phyloP scores from a whole-genome alignment of 2,329 filamentous ascomycete species.

The Cyanodermella asteris region DNA sequence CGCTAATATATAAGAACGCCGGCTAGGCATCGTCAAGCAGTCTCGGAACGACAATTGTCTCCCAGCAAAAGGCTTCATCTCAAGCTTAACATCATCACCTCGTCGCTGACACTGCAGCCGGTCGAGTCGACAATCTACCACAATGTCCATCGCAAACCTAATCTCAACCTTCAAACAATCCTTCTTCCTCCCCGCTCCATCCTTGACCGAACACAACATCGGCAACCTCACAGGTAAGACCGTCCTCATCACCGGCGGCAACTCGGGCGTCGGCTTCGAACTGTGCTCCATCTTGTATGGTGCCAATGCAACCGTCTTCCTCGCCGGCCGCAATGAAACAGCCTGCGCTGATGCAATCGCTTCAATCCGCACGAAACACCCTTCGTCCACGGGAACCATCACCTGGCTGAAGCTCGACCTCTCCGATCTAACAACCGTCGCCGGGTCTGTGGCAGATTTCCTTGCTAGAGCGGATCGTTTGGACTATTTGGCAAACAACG shows the following conservation, averaged over 20 bases:
- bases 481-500: conserved; percentile 18
- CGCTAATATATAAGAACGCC: too few relatives aligned
- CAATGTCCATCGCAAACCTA: too few relatives aligned
- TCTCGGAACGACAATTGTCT: too few relatives aligned
- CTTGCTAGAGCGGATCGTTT: conserved; percentile 14
- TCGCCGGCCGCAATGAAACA: conserved; percentile 26
- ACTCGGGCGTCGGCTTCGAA: conserved; percentile 28
- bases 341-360: conserved; percentile 25
- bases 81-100: too few relatives aligned
- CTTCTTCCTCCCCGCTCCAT: too few relatives aligned
- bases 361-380: conserved; percentile 17
- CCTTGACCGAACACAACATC: conserved; percentile 1
- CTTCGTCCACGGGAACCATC: conserved; percentile 19
- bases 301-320: conserved; percentile 32
- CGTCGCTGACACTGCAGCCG: too few relatives aligned
- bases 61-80: too few relatives aligned
- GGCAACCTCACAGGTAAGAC: too few relatives aligned
- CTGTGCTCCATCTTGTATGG: conserved; percentile 31
- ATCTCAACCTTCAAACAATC: too few relatives aligned
- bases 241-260: conserved; percentile 30
- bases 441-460: conserved; percentile 14
- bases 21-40: too few relatives aligned
- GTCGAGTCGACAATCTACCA: too few relatives aligned
- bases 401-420: conserved; percentile 26
- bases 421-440: conserved; percentile 15